These are phyloP conservation scores for Agaricus blazei DNA, from an alignment of 768 basidiomycete genomes.

Conservation along the genomic window DNA sequence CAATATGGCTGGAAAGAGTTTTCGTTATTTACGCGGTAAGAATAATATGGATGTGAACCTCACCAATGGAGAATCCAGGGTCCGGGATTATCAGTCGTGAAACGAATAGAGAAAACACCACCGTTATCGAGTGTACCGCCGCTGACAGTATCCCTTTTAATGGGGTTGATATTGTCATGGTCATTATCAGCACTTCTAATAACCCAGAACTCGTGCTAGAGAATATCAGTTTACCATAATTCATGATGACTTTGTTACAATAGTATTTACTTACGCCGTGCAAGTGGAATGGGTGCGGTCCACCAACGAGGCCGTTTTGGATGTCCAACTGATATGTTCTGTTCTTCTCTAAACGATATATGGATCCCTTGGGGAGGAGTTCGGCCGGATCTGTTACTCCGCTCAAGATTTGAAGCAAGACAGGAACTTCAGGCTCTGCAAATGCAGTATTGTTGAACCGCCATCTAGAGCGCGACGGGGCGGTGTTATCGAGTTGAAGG, in stretches of 20 bases:
- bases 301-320: conserved; percentile 29
- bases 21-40: not conserved
- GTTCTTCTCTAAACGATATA: conserved; percentile 44
- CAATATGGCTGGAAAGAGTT: conserved; percentile 36
- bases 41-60: conserved; percentile 1
- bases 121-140: conserved; percentile 19
- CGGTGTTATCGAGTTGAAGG: conserved; percentile 15
- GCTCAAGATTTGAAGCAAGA: conserved; percentile 55
- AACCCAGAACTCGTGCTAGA: conserved; percentile 40
- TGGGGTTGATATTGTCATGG: conserved; percentile 40
- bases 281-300: conserved; percentile 36
- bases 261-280: conserved; percentile 24
- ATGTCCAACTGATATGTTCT: conserved; percentile 30
- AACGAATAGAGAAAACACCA: conserved; percentile 42
- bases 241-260: not conserved
- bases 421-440: conserved; percentile 37
- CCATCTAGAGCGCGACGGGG: conserved; percentile 6
- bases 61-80: conserved; percentile 49
- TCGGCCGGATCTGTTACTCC: conserved; percentile 41
- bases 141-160: conserved; percentile 29
- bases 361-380: conserved; percentile 44
- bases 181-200: conserved; percentile 30
- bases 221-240: not conserved
- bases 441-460: conserved; percentile 27
- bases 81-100: conserved; percentile 46